Percentiles rank a stretch among this genome's conserved stretches.
phyloP scores from a whole-genome alignment of 768 basidiomycete species.

The Boletus rubescentipes region DNA sequence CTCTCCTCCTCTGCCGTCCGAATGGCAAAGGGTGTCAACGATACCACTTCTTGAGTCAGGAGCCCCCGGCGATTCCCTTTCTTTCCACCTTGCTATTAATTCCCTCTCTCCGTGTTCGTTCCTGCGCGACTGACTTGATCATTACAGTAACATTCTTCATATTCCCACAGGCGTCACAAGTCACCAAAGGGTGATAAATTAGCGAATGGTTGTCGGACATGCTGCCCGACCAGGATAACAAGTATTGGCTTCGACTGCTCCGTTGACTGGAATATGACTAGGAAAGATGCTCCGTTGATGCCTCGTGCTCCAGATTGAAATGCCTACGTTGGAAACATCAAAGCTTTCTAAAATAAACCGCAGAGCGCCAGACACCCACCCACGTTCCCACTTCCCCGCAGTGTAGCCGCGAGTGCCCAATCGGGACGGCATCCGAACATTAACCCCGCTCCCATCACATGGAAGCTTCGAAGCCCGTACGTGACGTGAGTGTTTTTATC shows the following conservation, averaged over 20 bases:
- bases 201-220: conserved; percentile 48
- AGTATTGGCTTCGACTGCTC: conserved; percentile 49
- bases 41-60: background rate
- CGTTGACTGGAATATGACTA: conserved; percentile 38
- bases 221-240: conserved; percentile 40
- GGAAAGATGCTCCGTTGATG: conserved; percentile 57
- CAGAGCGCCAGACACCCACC: background rate
- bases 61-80: background rate
- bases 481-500: background rate
- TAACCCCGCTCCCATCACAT: conserved; percentile 56
- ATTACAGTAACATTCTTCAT: background rate
- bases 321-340: conserved; percentile 6
- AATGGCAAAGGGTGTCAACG: conserved; percentile 3
- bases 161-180: background rate
- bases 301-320: conserved; percentile 59
- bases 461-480: conserved; percentile 42
- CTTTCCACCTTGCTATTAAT: background rate
- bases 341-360: conserved; percentile 2
- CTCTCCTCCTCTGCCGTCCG: background rate
- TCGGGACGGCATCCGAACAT: background rate
- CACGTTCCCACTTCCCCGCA: conserved; percentile 6
- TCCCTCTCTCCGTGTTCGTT: background rate
- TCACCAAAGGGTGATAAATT: conserved; percentile 59
- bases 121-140: background rate
- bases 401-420: background rate